These are phyloP conservation scores for Astrothelium subdiscretum DNA, from an alignment of 495 filamentous ascomycete species.

Conservation along the genomic window DNA sequence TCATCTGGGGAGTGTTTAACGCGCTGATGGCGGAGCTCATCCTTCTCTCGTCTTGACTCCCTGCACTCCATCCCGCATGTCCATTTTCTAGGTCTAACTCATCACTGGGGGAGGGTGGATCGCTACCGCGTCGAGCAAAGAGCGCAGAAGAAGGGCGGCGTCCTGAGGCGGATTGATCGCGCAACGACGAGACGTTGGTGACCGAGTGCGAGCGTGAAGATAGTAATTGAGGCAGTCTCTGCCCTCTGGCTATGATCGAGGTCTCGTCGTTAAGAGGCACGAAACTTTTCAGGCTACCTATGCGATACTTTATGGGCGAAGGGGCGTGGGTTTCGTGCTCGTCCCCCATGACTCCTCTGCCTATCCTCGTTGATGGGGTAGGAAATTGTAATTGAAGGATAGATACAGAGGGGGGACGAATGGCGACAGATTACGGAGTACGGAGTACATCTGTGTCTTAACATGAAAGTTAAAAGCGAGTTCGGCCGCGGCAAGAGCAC, in stretches of 20 bases:
- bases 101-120: conserved; percentile 2
- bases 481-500: no score
- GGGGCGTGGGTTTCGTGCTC: neutral
- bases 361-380: no score
- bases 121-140: conserved; percentile 1
- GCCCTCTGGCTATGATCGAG: conserved; percentile 23
- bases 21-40: conserved; percentile 30
- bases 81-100: conserved; percentile 1
- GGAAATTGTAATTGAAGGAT: no score
- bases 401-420: no score
- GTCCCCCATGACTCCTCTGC: neutral
- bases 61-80: neutral
- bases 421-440: no score
- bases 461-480: no score
- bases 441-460: no score
- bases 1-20: conserved; percentile 57
- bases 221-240: conserved; percentile 22
- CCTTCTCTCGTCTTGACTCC: conserved; percentile 18
- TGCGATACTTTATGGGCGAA: conserved; percentile 11
- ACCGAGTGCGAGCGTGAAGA: conserved; percentile 3
- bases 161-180: neutral
- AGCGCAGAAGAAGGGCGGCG: conserved; percentile 8
- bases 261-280: conserved; percentile 24
- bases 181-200: conserved; percentile 5
- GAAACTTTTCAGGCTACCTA: conserved; percentile 24